Conservation (phyloP, 1,139 yeast species). For the Zhuliangozyma parablackwelliae region DNA sequence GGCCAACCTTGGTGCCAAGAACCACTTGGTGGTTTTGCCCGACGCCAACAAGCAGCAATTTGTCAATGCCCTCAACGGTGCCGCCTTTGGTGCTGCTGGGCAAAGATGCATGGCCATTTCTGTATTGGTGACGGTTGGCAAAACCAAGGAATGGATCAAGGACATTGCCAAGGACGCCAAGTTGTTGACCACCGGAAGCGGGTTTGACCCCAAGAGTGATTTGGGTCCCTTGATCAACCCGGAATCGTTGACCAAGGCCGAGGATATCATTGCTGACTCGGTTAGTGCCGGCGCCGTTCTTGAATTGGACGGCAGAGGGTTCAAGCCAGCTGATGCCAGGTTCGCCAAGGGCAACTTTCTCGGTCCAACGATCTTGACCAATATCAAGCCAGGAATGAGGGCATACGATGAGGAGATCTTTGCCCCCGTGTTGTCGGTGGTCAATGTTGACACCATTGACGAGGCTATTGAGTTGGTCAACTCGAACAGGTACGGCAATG, state of each 20-base stretch:
- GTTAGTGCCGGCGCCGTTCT: constrained; percentile 56
- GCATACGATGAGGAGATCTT: constrained; percentile 74
- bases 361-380: constrained; percentile 66
- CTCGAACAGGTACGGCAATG: constrained; percentile 68
- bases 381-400: constrained; percentile 64
- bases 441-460: constrained; percentile 63
- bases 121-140: constrained; percentile 72
- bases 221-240: constrained; percentile 73
- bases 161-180: constrained; percentile 60
- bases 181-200: constrained; percentile 59
- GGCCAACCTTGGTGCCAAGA: constrained; percentile 76
- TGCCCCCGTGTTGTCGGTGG: constrained; percentile 69
- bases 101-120: constrained; percentile 84
- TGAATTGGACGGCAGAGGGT: constrained; percentile 62
- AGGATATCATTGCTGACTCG: constrained; percentile 53
- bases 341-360: constrained; percentile 68
- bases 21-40: constrained; percentile 69
- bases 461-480: constrained; percentile 69
- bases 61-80: constrained; percentile 66
- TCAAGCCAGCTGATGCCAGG: constrained; percentile 36
- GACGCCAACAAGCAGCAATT: constrained; percentile 69
- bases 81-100: constrained; percentile 84
- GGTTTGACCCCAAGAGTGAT: constrained; percentile 58
- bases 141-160: constrained; percentile 58
- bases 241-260: constrained; percentile 50